A percentile compares a stretch with the other conserved stretches of the same genome.
These are phyloP conservation scores for Plasmodium relictum DNA, from an alignment of 169 alveolate species.

Conservation along the genomic window DNA sequence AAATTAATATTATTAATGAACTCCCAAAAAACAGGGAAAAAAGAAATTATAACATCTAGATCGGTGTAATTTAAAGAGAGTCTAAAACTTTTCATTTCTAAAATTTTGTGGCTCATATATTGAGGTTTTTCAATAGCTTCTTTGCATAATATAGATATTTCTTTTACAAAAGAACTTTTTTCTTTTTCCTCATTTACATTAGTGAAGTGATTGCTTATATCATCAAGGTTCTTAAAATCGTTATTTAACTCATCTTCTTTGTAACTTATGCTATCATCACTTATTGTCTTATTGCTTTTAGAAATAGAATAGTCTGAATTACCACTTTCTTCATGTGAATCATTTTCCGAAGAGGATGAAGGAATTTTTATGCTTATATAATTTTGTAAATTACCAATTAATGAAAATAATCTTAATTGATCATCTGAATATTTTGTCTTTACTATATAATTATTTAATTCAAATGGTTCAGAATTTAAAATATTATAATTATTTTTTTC, in stretches of 20 bases:
- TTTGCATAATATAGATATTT: conserved; percentile 61
- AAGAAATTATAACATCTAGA: conserved; percentile 45
- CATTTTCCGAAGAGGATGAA: conserved; percentile 33
- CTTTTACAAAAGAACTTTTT: conserved; percentile 38
- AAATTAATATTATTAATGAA: conserved; percentile 41
- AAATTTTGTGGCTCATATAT: conserved; percentile 70
- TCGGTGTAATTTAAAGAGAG: conserved; percentile 73
- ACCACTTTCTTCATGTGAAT: conserved; percentile 55
- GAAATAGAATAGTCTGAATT: conserved; percentile 30
- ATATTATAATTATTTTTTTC: neutral
- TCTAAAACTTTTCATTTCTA: conserved; percentile 77
- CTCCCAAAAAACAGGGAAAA: conserved; percentile 67
- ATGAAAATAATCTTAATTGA: conserved; percentile 42
- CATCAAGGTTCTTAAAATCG: conserved; percentile 11
- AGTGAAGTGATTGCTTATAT: conserved; percentile 25
- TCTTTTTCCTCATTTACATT: conserved; percentile 44
- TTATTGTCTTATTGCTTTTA: conserved; percentile 22
- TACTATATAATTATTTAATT: conserved; percentile 35
- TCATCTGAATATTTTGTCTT: conserved; percentile 64
- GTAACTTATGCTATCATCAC: conserved; percentile 19
- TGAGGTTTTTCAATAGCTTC: conserved; percentile 77
- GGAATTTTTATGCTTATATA: conserved; percentile 1
- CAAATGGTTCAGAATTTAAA: conserved; percentile 26
- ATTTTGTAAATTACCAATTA: conserved; percentile 23
- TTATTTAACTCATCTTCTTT: conserved; percentile 27